Base-by-base conservation (phyloP, 192 early-diverging fungal genomes). In the Backusella australiensis region DNA sequence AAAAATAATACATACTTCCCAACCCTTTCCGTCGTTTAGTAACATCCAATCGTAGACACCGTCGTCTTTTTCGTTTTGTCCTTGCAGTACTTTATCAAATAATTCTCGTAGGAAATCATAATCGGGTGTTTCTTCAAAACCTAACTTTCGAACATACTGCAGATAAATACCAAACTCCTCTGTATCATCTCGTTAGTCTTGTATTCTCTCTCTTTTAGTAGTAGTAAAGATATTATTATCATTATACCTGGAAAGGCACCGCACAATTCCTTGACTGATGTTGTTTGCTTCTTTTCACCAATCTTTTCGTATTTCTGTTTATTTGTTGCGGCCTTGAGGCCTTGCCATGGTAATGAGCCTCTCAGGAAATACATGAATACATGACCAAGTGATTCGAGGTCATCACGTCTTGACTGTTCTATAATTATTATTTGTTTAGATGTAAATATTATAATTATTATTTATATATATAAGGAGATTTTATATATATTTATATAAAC, bases 291-390 rank as follows among this genome's bases (percentile, higher is more conserved):
- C 87, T 96, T 95, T 81, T 98, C 96, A 36, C 97, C 97, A 86
- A 98, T 98, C 83, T 96, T 95, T 84, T 98, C 97, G 83, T 98
- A 98, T 80, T 98, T 98, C 91, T 98, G 96, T 80, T 97, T 96
- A 90, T 98, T 98, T 75, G 95, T 96, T 34, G 92, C 93, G 6
- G 97, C 97, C 86, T 97, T 97, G 23, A 98, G 83, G 9, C 97
- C 97, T 85, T 98, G 97, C 97, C 97, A 98, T n/a, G 97, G 97
- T 53, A 98, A 85, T 26, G 88, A 89, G 9, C 96, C 95, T 72
- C 95, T 89, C 84, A 98, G 86, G 82, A 98, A 97, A 86, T 98
- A 98, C 90, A 98, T 94, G 76, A 98, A 96, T 17, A 98, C 97
- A 81, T 98, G 97, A 69, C 97, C 97, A 72, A 98, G 92, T 36